Evolutionary conservation across 73 alveolate genomes (phyloP), one percentile per base, ranked within the genome.

Genomic region (Paramecium octaurelia): DNA sequence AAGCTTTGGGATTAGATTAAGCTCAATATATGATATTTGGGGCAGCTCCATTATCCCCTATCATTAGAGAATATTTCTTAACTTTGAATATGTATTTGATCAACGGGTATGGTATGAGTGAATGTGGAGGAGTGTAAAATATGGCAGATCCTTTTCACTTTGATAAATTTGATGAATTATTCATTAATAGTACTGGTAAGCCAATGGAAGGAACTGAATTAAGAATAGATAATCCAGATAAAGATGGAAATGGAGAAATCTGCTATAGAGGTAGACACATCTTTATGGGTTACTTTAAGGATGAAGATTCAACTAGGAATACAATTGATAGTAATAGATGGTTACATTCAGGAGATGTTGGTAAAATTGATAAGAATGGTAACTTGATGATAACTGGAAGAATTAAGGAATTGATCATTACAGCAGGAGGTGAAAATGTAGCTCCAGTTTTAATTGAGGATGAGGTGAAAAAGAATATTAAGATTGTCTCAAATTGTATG

Each of bases 341-440:
- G 94, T 73, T 97, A 38, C 99, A 98, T 93, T 92, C 98, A 12
- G 99, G 99, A 3, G 99, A 98, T 96, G 95, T 97, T 6, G 99
- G 99, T 14, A 93, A 93, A 57, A 80, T 96, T 20, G 96, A 95
- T 87, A 92, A 92, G 50, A 95, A 50, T n/a, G 99, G 99, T 20
- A 94, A 95, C 36, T 84, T 98, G 38, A 93, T 77, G 83, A 98
- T 98, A 34, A 97, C 98, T 0, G 99, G 98, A 58, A 97, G 99
- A 90, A 95, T 95, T 3, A 98, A 98, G 92, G 99, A 97, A 85
- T 85, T 98, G 21, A 96, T 98, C 64, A 97, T 97, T 85, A 96
- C 99, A 43, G 99, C 99, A 46, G 99, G 99, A 68, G 99, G 99
- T 20, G 99, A 98, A 93, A 97, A 97, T 94, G 96, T 98, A 36